Base-by-base conservation (phyloP, 2,329 filamentous ascomycete species). In the Cladophialophora immunda region DNA sequence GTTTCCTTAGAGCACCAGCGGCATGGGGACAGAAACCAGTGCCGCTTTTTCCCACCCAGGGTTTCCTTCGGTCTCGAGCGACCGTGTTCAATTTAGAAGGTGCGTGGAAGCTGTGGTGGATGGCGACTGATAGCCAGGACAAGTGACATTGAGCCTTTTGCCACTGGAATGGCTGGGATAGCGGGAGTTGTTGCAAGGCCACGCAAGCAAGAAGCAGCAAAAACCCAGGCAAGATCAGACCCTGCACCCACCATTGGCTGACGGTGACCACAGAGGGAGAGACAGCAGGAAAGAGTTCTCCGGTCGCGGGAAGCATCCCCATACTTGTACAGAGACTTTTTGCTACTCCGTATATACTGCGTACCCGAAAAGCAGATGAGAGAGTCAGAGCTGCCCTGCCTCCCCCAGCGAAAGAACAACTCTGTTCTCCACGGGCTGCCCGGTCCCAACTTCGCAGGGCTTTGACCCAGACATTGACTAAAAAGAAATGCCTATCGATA, bases 1-100 rank as follows among this genome's bases (percentile, higher is more conserved):
- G 27, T 53, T 53, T 41, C 29, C 58, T 61, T 32, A 38, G 41
- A 56, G 27, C 50, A 56, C 50, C 25, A 41, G n/a, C 25, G 38
- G 50, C 27, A 17, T 55, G 30, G 34, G 30, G 59, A 17, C 13
- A 30, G 34, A 15, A 17, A 55, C 7, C 22, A 22, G 22, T 56
- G 59, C 59, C 50, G 50, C 59, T 62, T 62, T 62, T 29, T 47
- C 32, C 29, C 13, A 13, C 15, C 50, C n/a, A 62, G 27, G 34
- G 30, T 58, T 19, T 22, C 57, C 29, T 59, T 17, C 17, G 19
- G 32, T 27, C 32, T 62, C 50, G 59, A 41, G 59, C 47, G 38
- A 36, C 58, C 59, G 59, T 41, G 25, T 56, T 36, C 30, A 17
- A 30, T 56, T 62, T n/a, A 52, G 59, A 62, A 62, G 59, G 59